Base-by-base conservation (phyloP, 192 early-diverging fungal genomes). In the Pecoramyces ruminantium region DNA sequence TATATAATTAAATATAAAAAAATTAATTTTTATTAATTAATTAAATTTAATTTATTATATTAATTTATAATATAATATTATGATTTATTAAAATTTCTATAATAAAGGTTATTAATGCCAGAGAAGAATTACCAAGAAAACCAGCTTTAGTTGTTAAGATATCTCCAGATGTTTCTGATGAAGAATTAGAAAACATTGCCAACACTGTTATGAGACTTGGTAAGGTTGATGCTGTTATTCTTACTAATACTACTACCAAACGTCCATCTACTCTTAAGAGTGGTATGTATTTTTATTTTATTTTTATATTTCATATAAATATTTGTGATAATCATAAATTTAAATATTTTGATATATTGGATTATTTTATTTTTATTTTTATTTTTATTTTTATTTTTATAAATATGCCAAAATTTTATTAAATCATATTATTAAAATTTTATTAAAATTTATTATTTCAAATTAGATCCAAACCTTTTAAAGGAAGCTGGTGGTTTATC, bases 101-200 rank as follows among this genome's bases (percentile, higher is more conserved):
- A n/a, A 29, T 81, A 18, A 77, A 84, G 83, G 85, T 84, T 14
- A 86, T 78, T 77, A 67, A n/a, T 29, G 86, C 83, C 16, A 80
- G 86, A 28, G 83, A 88, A 80, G 81, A 78, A 80, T 84, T 83
- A 83, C 81, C 85, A 83, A 86, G 85, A 79, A 82, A 83, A 29
- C 94, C 94, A 67, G 93, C 95, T 11, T 82, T 97, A 40, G 87
- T 95, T 78, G 92, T 97, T 58, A 97, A 97, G 87, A 96, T 97
- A 83, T 93, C 94, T 13, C 96, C 96, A 5, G 96, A 97, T 86
- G 87, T 94, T 80, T 84, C 86, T 34, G 86, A 86, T 77, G 88
- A 89, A 58, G 93, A 97, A 84, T 86, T 96, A 29, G 83, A 89
- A 34, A 90, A 96, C 80, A 92, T 97, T 81, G 93, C 96, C 0